These are phyloP conservation scores for Arabidopsis hybrid DNA, from an alignment of 441 rosid species.

Conservation along the genomic window DNA sequence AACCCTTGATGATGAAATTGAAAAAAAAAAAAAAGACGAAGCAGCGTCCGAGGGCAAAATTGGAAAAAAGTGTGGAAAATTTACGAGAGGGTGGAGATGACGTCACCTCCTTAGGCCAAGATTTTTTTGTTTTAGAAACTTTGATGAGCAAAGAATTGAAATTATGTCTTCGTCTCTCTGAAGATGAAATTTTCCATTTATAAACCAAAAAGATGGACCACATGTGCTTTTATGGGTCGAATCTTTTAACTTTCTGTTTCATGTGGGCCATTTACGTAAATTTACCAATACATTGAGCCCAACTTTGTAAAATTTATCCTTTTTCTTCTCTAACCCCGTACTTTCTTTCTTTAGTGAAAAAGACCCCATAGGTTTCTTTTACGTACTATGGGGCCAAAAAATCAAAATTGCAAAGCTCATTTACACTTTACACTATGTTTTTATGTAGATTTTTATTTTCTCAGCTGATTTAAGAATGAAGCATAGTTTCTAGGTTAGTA, in stretches of 20 bases:
- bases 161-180: slow-evolving; percentile 19
- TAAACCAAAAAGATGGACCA: slow-evolving; percentile 22
- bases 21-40: slow-evolving; percentile 22
- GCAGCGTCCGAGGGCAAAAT: slow-evolving; percentile 37
- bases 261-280: slow-evolving; percentile 24
- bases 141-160: slow-evolving; percentile 13
- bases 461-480: slow-evolving; percentile 27
- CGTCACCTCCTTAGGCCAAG: slow-evolving; percentile 37
- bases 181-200: slow-evolving; percentile 19
- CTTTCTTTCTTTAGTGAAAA: background rate
- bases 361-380: background rate
- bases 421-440: slow-evolving; percentile 8
- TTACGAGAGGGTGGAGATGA: slow-evolving; percentile 27
- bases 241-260: slow-evolving; percentile 22
- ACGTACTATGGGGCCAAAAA: background rate
- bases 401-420: slow-evolving; percentile 20
- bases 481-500: slow-evolving; percentile 65
- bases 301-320: background rate
- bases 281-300: slow-evolving; percentile 14
- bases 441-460: background rate
- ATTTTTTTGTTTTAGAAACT: background rate
- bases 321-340: slow-evolving; percentile 11
- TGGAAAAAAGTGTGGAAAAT: slow-evolving; percentile 14
- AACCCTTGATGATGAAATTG: slow-evolving; percentile 29
- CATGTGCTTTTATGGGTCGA: slow-evolving; percentile 31